Percentiles rank a stretch among this genome's conserved stretches.
These are phyloP conservation scores for Chimonanthus praecox DNA, from an alignment of 164 flowering plant species.

Conservation along the genomic window DNA sequence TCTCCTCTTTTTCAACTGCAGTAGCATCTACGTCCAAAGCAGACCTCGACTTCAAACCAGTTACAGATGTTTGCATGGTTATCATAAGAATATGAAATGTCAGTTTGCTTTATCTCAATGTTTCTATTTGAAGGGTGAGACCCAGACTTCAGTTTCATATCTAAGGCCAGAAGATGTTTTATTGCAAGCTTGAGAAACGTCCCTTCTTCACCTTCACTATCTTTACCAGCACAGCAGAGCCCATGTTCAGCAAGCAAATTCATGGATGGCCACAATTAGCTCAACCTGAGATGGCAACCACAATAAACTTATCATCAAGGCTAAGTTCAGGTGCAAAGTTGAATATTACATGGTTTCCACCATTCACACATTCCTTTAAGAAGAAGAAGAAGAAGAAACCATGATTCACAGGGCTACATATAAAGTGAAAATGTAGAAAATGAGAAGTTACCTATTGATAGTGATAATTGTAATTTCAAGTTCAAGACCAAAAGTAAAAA, in stretches of 20 bases:
- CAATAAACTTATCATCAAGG: background rate
- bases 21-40: conserved; percentile 16
- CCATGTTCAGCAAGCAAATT: conserved; percentile 94
- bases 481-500: too few species aligned
- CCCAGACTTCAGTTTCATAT: conserved; percentile 75
- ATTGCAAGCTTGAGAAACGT: conserved; percentile 87
- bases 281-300: conserved; percentile 52
- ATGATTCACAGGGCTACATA: too few species aligned
- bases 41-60: conserved; percentile 20
- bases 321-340: background rate
- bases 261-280: conserved; percentile 77
- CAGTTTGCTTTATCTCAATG: conserved; percentile 26
- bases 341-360: background rate
- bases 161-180: conserved; percentile 77
- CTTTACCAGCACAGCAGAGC: conserved; percentile 79
- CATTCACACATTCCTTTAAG: too few species aligned
- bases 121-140: conserved; percentile 29
- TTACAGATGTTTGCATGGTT: conserved; percentile 16
- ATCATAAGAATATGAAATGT: conserved; percentile 11
- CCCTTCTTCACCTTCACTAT: conserved; percentile 79
- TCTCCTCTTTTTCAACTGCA: conserved; percentile 21
- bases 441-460: too few species aligned
- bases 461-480: too few species aligned
- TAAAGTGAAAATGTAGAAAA: too few species aligned
- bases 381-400: too few species aligned